Evolutionary conservation across 2,329 filamentous ascomycete species (phyloP).

Genomic region (Phaeoacremonium minimum): DNA sequence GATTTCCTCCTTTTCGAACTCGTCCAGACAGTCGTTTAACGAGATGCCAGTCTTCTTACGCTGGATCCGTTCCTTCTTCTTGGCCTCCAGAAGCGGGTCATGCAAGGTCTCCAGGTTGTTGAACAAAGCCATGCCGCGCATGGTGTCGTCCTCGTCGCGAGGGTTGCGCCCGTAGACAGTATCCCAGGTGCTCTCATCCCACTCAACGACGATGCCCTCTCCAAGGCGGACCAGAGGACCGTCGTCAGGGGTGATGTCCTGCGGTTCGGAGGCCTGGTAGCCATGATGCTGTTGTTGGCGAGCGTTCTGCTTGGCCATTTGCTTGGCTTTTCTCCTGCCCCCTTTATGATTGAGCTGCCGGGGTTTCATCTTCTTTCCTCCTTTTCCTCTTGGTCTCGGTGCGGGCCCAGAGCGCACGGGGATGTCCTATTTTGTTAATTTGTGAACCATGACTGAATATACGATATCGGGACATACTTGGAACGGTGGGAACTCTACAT

Average conservation of each 20-base stretch:
- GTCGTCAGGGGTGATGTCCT: slow-evolving; percentile 29
- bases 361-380: slow-evolving; percentile 40
- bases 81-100: slow-evolving; percentile 61
- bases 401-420: slow-evolving; percentile 12
- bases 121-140: slow-evolving; percentile 59
- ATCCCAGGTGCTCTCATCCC: slow-evolving; percentile 68
- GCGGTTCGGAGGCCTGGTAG: not conserved
- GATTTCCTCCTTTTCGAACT: slow-evolving; percentile 91
- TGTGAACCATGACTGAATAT: no score
- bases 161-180: slow-evolving; percentile 57
- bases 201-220: slow-evolving; percentile 85
- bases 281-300: slow-evolving; percentile 22
- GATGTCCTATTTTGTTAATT: slow-evolving; percentile 14
- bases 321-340: slow-evolving; percentile 42
- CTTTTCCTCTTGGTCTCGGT: slow-evolving; percentile 10
- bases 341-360: slow-evolving; percentile 42
- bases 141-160: slow-evolving; percentile 35
- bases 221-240: slow-evolving; percentile 71
- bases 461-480: no score
- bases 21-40: slow-evolving; percentile 85
- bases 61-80: slow-evolving; percentile 56
- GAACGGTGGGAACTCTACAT: slow-evolving; percentile 24
- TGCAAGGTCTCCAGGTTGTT: slow-evolving; percentile 40
- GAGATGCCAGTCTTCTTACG: slow-evolving; percentile 74
- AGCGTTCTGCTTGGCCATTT: slow-evolving; percentile 23